These are phyloP conservation scores for Fereydounia khargensis DNA, from an alignment of 1,284 basidiomycete genomes.

Conservation along the genomic window DNA sequence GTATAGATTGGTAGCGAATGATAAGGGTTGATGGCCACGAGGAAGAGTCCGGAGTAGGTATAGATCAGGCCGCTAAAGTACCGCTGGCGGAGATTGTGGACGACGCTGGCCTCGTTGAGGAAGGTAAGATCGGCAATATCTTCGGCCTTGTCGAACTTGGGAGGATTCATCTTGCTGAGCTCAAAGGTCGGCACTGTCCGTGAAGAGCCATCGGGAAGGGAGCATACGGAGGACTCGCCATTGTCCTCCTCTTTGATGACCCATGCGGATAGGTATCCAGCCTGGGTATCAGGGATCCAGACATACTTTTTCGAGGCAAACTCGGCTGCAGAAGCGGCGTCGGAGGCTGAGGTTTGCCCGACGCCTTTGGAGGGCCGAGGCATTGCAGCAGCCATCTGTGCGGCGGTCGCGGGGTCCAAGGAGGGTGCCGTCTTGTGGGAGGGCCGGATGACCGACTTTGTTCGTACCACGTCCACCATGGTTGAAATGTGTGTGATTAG, in stretches of 20 bases:
- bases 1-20: slow-evolving; percentile 89
- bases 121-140: slow-evolving; percentile 98
- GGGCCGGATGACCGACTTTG: slow-evolving; percentile 30
- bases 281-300: slow-evolving; percentile 84
- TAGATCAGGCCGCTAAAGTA: slow-evolving; percentile 93
- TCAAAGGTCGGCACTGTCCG: slow-evolving; percentile 44
- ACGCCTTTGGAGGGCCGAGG: slow-evolving; percentile 21
- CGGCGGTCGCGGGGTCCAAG: slow-evolving; percentile 21
- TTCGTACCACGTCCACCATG: slow-evolving; percentile 39
- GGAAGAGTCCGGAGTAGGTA: slow-evolving; percentile 91
- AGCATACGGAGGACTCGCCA: slow-evolving; percentile 66
- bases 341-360: slow-evolving; percentile 41
- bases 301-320: slow-evolving; percentile 98
- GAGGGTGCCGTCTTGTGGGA: slow-evolving; percentile 27
- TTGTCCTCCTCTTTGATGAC: slow-evolving; percentile 72
- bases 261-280: slow-evolving; percentile 87
- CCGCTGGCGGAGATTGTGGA: slow-evolving; percentile 88
- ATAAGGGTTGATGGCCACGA: slow-evolving; percentile 98
- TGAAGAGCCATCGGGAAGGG: slow-evolving; percentile 64
- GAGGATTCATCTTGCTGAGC: slow-evolving; percentile 70
- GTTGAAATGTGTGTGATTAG: no score
- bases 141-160: slow-evolving; percentile 95
- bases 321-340: slow-evolving; percentile 68
- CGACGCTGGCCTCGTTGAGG: slow-evolving; percentile 96
- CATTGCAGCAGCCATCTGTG: slow-evolving; percentile 33